Percentiles rank a stretch among this genome's conserved stretches.
Conservation (phyloP, 257 asterid species). For the Solanum bulbocastanum region DNA sequence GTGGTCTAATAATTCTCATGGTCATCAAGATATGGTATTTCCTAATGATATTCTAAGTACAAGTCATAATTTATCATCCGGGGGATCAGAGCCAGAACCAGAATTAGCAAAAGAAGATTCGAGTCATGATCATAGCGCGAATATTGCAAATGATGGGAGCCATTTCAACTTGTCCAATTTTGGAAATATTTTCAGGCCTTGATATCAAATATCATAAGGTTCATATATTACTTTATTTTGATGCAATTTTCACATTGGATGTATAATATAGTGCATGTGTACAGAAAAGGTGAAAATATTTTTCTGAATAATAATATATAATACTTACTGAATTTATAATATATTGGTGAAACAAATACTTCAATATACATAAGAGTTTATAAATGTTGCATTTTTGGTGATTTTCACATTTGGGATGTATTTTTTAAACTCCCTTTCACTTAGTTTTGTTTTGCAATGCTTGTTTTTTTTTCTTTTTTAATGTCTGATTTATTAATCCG, state of each 20-base stretch:
- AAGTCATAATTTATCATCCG: neutral
- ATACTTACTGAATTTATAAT: neutral
- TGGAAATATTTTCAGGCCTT: conserved; percentile 44
- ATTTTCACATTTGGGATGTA: neutral
- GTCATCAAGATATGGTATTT: neutral
- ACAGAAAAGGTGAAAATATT: neutral
- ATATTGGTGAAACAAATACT: neutral
- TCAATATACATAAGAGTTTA: neutral
- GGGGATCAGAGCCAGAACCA: neutral
- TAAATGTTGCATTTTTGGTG: neutral
- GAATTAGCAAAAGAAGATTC: conserved; percentile 1
- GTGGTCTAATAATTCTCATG: conserved; percentile 29
- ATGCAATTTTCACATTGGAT: neutral
- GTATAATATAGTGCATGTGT: neutral
- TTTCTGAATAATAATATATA: neutral
- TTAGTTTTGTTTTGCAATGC: neutral
- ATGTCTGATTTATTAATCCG: neutral
- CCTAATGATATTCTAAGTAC: conserved; percentile 3
- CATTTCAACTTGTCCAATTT: conserved; percentile 26
- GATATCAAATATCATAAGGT: conserved; percentile 1
- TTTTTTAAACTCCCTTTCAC: neutral
- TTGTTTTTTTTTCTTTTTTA: neutral
- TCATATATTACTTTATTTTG: neutral
- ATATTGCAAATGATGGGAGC: conserved; percentile 4
- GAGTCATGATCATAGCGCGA: neutral